A percentile compares a stretch with the other conserved stretches of the same genome.
Evolutionary conservation across 345 rosid species (phyloP).

Genomic region (Anastatica hierochuntica): DNA sequence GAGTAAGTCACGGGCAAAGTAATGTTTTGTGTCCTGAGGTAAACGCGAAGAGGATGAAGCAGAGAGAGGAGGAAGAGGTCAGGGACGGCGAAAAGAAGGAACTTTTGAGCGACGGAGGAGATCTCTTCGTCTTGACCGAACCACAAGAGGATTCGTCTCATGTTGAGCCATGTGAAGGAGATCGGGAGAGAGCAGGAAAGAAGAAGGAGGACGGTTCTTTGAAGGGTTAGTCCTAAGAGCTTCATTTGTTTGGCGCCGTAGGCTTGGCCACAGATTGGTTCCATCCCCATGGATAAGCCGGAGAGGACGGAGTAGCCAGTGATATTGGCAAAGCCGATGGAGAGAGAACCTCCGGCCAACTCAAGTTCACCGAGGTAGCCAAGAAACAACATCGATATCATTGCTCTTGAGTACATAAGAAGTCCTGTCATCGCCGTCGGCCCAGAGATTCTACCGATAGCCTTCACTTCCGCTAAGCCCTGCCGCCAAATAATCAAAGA

Average conservation of each 20-base stretch:
- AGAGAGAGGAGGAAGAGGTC: conserved; percentile 85
- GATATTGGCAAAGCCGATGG: conserved; percentile 93
- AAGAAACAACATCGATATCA: conserved; percentile 97
- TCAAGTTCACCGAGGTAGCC: conserved; percentile 95
- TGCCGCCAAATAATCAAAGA: conserved; percentile 18
- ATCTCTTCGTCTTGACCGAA: conserved; percentile 78
- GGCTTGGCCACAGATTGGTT: conserved; percentile 97
- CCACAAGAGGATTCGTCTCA: conserved; percentile 60
- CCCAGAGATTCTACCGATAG: conserved; percentile 80
- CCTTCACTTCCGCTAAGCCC: conserved; percentile 76
- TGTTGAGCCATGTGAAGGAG: conserved; percentile 74
- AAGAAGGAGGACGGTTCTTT: conserved; percentile 87
- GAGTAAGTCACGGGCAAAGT: conserved; percentile 84
- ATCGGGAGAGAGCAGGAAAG: conserved; percentile 76
- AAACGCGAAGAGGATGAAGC: conserved; percentile 84
- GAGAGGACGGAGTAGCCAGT: conserved; percentile 97
- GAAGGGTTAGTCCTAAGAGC: conserved; percentile 83
- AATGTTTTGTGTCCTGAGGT: conserved; percentile 75
- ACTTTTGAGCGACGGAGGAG: conserved; percentile 63
- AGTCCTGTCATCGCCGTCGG: conserved; percentile 80
- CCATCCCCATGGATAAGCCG: conserved; percentile 99
- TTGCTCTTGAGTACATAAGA: conserved; percentile 75
- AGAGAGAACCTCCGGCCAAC: conserved; percentile 91
- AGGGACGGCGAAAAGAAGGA: conserved; percentile 70
- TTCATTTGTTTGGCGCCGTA: conserved; percentile 89